Conservation (phyloP, 1,284 basidiomycete species). For the Ceratobasidium sp. region DNA sequence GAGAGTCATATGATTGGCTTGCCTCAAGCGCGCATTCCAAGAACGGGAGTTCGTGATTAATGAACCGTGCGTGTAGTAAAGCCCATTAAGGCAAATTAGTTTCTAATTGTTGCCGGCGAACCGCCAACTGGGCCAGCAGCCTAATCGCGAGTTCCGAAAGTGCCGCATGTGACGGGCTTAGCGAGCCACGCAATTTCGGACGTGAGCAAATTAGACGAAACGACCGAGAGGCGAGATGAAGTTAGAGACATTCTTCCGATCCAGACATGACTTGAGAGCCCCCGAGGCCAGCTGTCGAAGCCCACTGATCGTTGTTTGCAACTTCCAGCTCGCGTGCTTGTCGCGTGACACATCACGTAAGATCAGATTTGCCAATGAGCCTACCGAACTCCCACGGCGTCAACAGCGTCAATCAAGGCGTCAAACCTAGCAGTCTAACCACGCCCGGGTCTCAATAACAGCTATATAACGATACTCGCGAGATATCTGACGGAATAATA, state of each 20-base stretch:
- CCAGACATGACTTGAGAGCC: not conserved
- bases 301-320: not conserved
- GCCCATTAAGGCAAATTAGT: no score
- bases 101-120: not conserved
- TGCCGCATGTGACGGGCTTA: not conserved
- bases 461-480: no score
- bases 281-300: not conserved
- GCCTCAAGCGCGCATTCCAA: not conserved
- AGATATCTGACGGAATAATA: no score
- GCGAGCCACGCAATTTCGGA: no score
- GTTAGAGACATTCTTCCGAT: not conserved
- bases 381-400: not conserved
- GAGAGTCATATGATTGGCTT: slow-evolving; percentile 3
- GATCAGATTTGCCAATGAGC: not conserved
- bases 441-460: no score
- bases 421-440: not conserved
- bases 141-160: not conserved
- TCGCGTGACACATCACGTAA: not conserved
- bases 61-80: not conserved
- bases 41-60: not conserved
- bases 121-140: not conserved
- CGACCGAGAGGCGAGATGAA: not conserved
- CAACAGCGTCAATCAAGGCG: not conserved
- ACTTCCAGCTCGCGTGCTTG: not conserved
- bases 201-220: not conserved